Evolutionary conservation across 768 basidiomycete species (phyloP).

Genomic region (Mycena sanguinolenta): DNA sequence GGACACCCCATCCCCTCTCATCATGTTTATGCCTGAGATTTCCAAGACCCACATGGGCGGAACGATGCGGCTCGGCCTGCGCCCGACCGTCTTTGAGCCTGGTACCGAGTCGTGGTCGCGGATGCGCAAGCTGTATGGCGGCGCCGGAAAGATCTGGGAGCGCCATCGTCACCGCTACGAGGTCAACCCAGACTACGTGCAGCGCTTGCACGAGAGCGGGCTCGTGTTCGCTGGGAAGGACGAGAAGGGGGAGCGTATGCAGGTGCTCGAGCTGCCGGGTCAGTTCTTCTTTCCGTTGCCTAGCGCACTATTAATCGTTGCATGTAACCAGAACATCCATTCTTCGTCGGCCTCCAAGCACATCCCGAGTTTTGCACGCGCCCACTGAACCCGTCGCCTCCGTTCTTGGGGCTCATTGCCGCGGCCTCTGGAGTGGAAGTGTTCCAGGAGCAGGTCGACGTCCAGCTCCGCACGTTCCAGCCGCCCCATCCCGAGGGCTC

Average conservation of each 20-base stretch:
- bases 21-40: constrained; percentile 99
- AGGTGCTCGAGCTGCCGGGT: constrained; percentile 91
- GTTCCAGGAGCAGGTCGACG: constrained; percentile 78
- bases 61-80: constrained; percentile 98
- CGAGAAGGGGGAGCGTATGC: constrained; percentile 97
- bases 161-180: constrained; percentile 96
- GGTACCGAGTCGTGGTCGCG: constrained; percentile 80
- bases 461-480: constrained; percentile 71
- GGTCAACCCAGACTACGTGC: constrained; percentile 91
- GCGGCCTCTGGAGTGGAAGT: constrained; percentile 70
- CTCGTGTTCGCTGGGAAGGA: constrained; percentile 84
- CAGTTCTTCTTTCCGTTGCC: constrained; percentile 43
- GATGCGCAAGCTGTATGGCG: constrained; percentile 86
- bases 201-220: constrained; percentile 76
- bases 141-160: constrained; percentile 90
- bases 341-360: constrained; percentile 93
- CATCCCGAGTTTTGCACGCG: constrained; percentile 99
- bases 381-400: constrained; percentile 96
- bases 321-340: constrained; percentile 82
- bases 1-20: constrained; percentile 73
- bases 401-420: constrained; percentile 96
- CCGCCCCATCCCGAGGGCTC: constrained; percentile 83
- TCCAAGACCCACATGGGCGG: constrained; percentile 98
- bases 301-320: constrained; percentile 7
- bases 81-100: constrained; percentile 92